Percentiles rank a stretch among this genome's conserved stretches.
phyloP scores from a whole-genome alignment of 306 rosid genomes.

The Carpinus fangiana region DNA sequence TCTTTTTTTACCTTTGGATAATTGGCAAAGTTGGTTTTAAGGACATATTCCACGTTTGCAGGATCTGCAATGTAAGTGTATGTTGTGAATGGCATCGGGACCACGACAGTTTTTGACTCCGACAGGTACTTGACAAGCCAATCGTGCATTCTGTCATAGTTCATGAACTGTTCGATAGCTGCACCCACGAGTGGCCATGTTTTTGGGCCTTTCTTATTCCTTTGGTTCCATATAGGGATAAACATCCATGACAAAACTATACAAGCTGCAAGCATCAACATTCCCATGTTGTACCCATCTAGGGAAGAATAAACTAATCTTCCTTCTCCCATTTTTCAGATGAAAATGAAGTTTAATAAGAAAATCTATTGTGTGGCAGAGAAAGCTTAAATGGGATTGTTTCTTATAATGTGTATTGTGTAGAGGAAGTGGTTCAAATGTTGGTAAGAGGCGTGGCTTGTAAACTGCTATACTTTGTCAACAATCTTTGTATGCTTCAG shows the following conservation, averaged over 20 bases:
- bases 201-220: slow-evolving; percentile 74
- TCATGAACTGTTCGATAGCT: slow-evolving; percentile 66
- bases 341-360: neutral
- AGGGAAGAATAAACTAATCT: slow-evolving; percentile 14
- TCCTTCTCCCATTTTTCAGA: slow-evolving; percentile 35
- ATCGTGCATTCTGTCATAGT: slow-evolving; percentile 87
- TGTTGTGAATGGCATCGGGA: slow-evolving; percentile 88
- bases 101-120: slow-evolving; percentile 62
- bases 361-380: slow-evolving; percentile 3
- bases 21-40: slow-evolving; percentile 83
- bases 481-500: slow-evolving; percentile 34
- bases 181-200: slow-evolving; percentile 94
- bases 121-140: slow-evolving; percentile 72
- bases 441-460: slow-evolving; percentile 26
- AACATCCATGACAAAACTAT: slow-evolving; percentile 59
- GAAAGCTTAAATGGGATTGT: slow-evolving; percentile 19
- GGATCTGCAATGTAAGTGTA: slow-evolving; percentile 94
- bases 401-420: slow-evolving; percentile 29
- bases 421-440: slow-evolving; percentile 28
- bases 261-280: slow-evolving; percentile 30
- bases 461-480: slow-evolving; percentile 18
- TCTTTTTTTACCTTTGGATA: slow-evolving; percentile 64
- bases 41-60: slow-evolving; percentile 78
- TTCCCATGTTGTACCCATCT: slow-evolving; percentile 39
- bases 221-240: slow-evolving; percentile 68